A percentile compares a stretch with the other conserved stretches of the same genome.
These are phyloP conservation scores for Lophiostoma macrostomum DNA, from an alignment of 495 filamentous ascomycete genomes.

Conservation along the genomic window DNA sequence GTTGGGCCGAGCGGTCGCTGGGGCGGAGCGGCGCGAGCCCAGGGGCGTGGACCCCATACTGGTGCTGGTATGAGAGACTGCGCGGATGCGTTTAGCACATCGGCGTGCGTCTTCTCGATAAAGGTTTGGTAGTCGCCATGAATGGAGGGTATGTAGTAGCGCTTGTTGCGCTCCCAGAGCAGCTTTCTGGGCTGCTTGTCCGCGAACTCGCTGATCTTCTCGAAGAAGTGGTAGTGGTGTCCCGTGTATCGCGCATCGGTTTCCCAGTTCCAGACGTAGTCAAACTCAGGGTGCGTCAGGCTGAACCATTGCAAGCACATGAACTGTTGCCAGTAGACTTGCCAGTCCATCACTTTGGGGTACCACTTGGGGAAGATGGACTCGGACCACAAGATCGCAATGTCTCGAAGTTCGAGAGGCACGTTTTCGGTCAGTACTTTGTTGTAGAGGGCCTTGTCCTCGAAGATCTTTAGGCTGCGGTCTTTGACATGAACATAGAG, in stretches of 20 bases:
- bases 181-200: conserved; percentile 62
- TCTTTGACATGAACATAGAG: conserved; percentile 73
- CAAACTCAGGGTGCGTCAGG: conserved; percentile 65
- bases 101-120: conserved; percentile 47
- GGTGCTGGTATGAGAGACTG: conserved; percentile 39
- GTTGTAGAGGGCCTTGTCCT: conserved; percentile 52
- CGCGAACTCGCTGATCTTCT: conserved; percentile 57
- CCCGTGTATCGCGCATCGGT: conserved; percentile 69
- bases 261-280: conserved; percentile 76
- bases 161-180: conserved; percentile 71
- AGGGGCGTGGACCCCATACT: conserved; percentile 62
- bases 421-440: conserved; percentile 52
- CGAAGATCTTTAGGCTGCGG: conserved; percentile 53
- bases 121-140: conserved; percentile 61
- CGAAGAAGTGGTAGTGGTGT: conserved; percentile 67
- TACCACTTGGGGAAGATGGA: conserved; percentile 57
- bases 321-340: conserved; percentile 52
- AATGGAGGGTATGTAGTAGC: conserved; percentile 64
- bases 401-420: conserved; percentile 63
- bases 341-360: conserved; percentile 47
- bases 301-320: conserved; percentile 64
- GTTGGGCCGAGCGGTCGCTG: conserved; percentile 58
- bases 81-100: conserved; percentile 34
- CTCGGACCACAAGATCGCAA: conserved; percentile 67
- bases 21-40: conserved; percentile 38